Conservation (phyloP, 1,284 basidiomycete species). For the Rhodotorula sp. region DNA sequence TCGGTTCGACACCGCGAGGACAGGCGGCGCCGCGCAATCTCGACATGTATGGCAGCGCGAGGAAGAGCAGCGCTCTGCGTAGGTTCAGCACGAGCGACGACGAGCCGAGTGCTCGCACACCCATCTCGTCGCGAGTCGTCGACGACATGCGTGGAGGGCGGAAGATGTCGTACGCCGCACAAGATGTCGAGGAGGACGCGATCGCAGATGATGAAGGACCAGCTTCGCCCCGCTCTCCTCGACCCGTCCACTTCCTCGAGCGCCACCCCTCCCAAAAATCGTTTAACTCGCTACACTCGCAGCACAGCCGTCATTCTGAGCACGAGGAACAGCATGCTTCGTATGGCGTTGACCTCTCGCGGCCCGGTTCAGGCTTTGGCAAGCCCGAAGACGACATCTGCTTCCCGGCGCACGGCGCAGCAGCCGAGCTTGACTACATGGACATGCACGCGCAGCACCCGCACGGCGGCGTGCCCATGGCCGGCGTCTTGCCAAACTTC, state of each 20-base stretch:
- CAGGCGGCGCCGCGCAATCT: conserved; percentile 12
- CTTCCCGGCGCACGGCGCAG: conserved; percentile 38
- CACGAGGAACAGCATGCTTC: conserved; percentile 2
- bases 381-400: conserved; percentile 41
- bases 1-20: conserved; percentile 17
- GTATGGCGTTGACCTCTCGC: conserved; percentile 25
- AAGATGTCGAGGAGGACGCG: conserved; percentile 34
- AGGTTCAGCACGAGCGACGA: conserved; percentile 23
- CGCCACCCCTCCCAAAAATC: conserved; percentile 33
- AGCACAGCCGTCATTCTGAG: conserved; percentile 1
- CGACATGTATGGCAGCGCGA: conserved; percentile 14
- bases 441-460: conserved; percentile 9
- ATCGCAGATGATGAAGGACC: conserved; percentile 23
- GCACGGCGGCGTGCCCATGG: conserved; percentile 33
- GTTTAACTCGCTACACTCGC: conserved; percentile 14
- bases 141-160: conserved; percentile 19
- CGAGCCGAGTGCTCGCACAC: conserved; percentile 11
- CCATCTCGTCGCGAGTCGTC: conserved; percentile 8
- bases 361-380: conserved; percentile 31
- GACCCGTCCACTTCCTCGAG: conserved; percentile 30
- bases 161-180: conserved; percentile 2
- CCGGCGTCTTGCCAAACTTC: conserved; percentile 45
- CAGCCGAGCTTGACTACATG: conserved; percentile 36
- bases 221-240: conserved; percentile 4
- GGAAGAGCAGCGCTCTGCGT: conserved; percentile 19